Conservation (phyloP, 1,284 basidiomycete species). For the Prillingera fragicola region DNA sequence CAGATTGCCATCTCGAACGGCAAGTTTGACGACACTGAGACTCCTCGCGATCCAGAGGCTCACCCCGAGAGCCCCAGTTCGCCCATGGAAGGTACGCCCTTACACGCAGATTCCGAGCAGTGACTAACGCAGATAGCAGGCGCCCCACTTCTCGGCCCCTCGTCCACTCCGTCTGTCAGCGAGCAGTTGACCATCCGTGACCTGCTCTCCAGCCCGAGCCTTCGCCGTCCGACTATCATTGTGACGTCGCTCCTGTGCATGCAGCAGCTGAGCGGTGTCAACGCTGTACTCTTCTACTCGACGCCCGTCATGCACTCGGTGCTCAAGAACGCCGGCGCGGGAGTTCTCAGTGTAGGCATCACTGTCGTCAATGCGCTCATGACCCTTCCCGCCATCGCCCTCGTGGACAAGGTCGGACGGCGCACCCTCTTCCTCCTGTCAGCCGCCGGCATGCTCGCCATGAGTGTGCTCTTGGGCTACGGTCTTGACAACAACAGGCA, state of each 20-base stretch:
- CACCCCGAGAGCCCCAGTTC: background rate
- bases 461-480: slow-evolving; percentile 63
- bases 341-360: slow-evolving; percentile 41
- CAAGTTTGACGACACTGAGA: no score
- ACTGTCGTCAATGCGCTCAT: slow-evolving; percentile 71
- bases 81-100: background rate
- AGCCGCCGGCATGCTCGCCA: slow-evolving; percentile 61
- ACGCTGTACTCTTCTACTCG: slow-evolving; percentile 81
- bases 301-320: slow-evolving; percentile 75
- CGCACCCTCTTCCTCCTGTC: slow-evolving; percentile 47
- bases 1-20: slow-evolving; percentile 62
- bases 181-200: slow-evolving; percentile 29
- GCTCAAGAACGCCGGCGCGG: slow-evolving; percentile 65
- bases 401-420: slow-evolving; percentile 66
- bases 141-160: slow-evolving; percentile 22
- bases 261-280: slow-evolving; percentile 75
- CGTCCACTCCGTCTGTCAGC: slow-evolving; percentile 22
- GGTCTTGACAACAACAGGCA: slow-evolving; percentile 62
- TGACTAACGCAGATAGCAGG: slow-evolving; percentile 16
- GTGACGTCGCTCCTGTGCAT: slow-evolving; percentile 67
- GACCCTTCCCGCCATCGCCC: slow-evolving; percentile 73
- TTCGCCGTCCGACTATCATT: slow-evolving; percentile 64
- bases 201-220: slow-evolving; percentile 54
- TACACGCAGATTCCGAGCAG: background rate
- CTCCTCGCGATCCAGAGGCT: no score